A percentile compares a stretch with the other conserved stretches of the same genome.
Evolutionary conservation across 768 basidiomycete genomes (phyloP).

Genomic region (Russula vinacea): DNA sequence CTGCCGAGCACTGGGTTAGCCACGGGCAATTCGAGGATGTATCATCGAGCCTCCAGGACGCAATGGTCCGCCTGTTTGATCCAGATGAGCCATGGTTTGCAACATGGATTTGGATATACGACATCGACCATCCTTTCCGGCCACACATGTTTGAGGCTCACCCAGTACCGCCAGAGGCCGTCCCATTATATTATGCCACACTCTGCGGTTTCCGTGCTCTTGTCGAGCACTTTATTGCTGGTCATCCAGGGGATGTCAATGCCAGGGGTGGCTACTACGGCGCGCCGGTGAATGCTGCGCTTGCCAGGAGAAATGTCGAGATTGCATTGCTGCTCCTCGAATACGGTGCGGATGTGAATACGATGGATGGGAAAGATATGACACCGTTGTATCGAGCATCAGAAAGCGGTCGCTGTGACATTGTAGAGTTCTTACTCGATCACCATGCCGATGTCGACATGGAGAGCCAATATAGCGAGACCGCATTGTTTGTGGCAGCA

Average conservation of each 20-base stretch:
- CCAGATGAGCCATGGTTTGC: neutral
- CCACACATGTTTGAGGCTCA: neutral
- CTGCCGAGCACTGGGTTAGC: constrained; percentile 11
- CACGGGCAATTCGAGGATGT: constrained; percentile 4
- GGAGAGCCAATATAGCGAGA: neutral
- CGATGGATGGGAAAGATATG: accelerated
- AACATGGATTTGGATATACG: constrained; percentile 12
- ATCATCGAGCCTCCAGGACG: neutral
- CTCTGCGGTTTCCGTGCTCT: constrained; percentile 11
- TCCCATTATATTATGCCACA: constrained; percentile 13
- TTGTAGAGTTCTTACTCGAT: neutral
- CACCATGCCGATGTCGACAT: neutral
- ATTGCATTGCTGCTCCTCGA: neutral
- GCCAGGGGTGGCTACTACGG: neutral
- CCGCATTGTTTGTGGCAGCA: neutral
- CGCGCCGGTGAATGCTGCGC: neutral
- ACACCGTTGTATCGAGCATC: neutral
- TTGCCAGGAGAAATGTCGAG: neutral
- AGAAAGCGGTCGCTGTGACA: neutral
- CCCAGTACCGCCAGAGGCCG: neutral
- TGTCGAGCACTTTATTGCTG: neutral
- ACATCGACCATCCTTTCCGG: constrained; percentile 1
- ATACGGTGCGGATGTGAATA: neutral
- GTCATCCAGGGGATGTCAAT: neutral
- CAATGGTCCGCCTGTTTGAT: constrained; percentile 6